phyloP scores from a whole-genome alignment of 2,329 filamentous ascomycete species.

The Lecanicillium sp. region DNA sequence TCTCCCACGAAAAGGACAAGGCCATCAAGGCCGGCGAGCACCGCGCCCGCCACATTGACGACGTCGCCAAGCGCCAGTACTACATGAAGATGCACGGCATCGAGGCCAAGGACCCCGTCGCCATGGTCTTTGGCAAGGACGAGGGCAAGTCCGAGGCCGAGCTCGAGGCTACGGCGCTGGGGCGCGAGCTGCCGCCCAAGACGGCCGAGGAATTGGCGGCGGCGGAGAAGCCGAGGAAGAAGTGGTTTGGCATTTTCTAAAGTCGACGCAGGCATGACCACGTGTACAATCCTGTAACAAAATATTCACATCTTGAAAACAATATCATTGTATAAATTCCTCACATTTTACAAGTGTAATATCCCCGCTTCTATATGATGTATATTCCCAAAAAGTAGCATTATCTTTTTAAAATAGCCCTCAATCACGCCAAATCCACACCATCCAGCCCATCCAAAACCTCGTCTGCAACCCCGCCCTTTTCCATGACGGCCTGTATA shows the following conservation, averaged over 20 bases:
- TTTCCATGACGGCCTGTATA: constrained; percentile 67
- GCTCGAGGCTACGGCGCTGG: constrained; percentile 26
- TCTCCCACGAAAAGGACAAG: constrained; percentile 67
- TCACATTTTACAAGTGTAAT: no score
- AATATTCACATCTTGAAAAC: no score
- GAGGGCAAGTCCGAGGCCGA: constrained; percentile 27
- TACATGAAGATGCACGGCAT: constrained; percentile 83
- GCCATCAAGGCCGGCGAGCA: constrained; percentile 62
- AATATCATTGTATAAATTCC: no score
- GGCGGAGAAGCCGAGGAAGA: constrained; percentile 47
- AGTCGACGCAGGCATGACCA: no score
- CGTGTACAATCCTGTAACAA: no score
- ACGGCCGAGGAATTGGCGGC: constrained; percentile 18
- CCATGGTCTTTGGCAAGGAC: constrained; percentile 32
- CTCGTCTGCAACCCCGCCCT: constrained; percentile 76
- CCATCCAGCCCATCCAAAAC: constrained; percentile 73
- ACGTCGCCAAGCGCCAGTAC: constrained; percentile 77
- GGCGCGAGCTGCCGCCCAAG: constrained; percentile 24
- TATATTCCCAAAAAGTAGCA: no score
- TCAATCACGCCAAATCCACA: constrained; percentile 55
- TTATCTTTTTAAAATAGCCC: neutral
- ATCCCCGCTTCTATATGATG: no score
- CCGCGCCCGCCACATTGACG: constrained; percentile 67
- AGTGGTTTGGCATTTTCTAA: constrained; percentile 79
- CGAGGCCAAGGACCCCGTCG: constrained; percentile 53